Evolutionary conservation across 1,139 yeast genomes (phyloP).

Genomic region (Pichia sp.): DNA sequence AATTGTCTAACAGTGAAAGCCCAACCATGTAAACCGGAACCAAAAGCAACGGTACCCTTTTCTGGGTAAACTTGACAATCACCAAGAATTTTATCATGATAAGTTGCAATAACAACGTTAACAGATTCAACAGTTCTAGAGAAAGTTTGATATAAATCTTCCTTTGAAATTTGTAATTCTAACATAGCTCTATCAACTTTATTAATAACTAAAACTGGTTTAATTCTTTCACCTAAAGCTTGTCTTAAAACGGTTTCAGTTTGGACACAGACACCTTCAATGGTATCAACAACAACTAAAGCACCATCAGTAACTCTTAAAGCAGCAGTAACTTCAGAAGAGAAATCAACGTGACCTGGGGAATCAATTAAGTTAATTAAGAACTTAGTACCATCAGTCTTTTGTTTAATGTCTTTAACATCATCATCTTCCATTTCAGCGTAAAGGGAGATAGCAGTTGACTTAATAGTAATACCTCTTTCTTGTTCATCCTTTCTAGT

Average conservation of each 20-base stretch:
- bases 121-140: constrained; percentile 99
- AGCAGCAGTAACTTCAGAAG: constrained; percentile 99
- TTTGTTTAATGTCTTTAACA: constrained; percentile 91
- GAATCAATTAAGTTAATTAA: constrained; percentile 98
- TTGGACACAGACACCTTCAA: constrained; percentile 99
- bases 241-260: constrained; percentile 99
- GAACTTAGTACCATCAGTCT: constrained; percentile 91
- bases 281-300: constrained; percentile 97
- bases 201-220: constrained; percentile 98
- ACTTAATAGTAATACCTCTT: constrained; percentile 99
- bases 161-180: constrained; percentile 98
- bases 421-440: constrained; percentile 88
- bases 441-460: constrained; percentile 96
- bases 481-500: constrained; percentile 99
- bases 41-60: constrained; percentile 98
- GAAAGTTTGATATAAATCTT: constrained; percentile 97
- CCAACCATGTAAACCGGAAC: constrained; percentile 99
- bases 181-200: constrained; percentile 99
- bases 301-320: constrained; percentile 99
- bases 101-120: constrained; percentile 96
- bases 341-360: constrained; percentile 99
- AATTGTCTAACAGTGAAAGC: constrained; percentile 99
- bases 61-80: constrained; percentile 99
- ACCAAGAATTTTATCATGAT: constrained; percentile 86
- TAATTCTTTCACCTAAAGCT: constrained; percentile 98